These are phyloP conservation scores for Aspergillus calidoustus DNA, from an alignment of 2,329 filamentous ascomycete genomes.

Conservation along the genomic window DNA sequence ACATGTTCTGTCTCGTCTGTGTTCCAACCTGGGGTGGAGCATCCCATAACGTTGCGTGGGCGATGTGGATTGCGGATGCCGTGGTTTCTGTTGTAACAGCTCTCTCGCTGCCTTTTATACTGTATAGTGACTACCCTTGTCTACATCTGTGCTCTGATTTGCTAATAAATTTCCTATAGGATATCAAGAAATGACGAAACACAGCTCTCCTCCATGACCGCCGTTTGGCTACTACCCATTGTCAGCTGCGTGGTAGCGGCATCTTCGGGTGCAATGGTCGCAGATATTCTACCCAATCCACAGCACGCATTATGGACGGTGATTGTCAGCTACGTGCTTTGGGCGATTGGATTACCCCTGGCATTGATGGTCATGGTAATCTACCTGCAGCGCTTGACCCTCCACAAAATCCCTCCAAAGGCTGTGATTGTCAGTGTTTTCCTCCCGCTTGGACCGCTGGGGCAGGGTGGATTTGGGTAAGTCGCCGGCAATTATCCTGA, in stretches of 20 bases:
- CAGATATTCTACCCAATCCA: conserved; percentile 60
- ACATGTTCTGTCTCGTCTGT: conserved; percentile 66
- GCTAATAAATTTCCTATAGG: conserved; percentile 16
- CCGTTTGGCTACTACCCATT: conserved; percentile 69
- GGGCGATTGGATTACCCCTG: conserved; percentile 67
- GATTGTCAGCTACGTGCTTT: conserved; percentile 70
- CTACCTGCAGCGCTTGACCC: conserved; percentile 70
- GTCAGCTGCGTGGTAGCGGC: conserved; percentile 70
- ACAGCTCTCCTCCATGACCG: conserved; percentile 64
- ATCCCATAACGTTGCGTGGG: conserved; percentile 61
- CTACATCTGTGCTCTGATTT: too few species aligned
- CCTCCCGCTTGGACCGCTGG: conserved; percentile 68
- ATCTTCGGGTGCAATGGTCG: conserved; percentile 66
- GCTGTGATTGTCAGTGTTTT: conserved; percentile 72
- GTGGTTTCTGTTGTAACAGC: conserved; percentile 59
- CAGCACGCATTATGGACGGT: conserved; percentile 66
- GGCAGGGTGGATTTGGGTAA: conserved; percentile 65
- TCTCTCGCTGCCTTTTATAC: conserved; percentile 62
- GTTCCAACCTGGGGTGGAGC: conserved; percentile 64
- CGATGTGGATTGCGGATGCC: conserved; percentile 63
- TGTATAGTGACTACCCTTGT: conserved; percentile 45
- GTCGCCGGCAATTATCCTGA: neutral
- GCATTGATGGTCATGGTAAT: conserved; percentile 68
- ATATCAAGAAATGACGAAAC: conserved; percentile 29
- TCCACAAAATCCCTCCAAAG: conserved; percentile 70